Base-by-base conservation (phyloP, 495 filamentous ascomycete genomes). In the Aspergillus taichungensis region DNA sequence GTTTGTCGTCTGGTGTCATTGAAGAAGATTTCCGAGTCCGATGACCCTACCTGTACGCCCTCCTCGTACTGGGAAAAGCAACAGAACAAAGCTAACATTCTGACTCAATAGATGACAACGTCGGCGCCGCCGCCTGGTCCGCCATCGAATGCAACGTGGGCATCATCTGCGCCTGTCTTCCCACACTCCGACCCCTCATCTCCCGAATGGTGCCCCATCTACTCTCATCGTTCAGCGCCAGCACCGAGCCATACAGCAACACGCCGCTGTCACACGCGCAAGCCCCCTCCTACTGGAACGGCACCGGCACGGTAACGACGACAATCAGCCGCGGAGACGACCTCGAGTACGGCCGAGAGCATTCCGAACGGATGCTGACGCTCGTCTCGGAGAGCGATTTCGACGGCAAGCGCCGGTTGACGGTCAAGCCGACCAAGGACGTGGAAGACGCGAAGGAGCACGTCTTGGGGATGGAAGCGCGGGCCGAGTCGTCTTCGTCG, bases 131-230 rank as follows among this genome's bases (percentile, higher is more conserved):
- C 0, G 73, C 71, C 45, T 96, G 88, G 88, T 89, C 85, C 29
- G 83, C 84, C n/a, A 75, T 96, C 43, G 90, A 95, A 68, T 88
- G 92, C 62, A 89, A 94, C 57, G 72, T 71, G 0, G 80, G 87
- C n/a, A 92, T 95, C 52, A 83, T 89, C 49, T 91, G 86, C 54
- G 88, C 84, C 42, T 95, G 87, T 54, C 78, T 94, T 11, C 90
- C 90, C 8, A 91, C 84, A 1, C 67, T 95, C 28, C 94, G 92
- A 50, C 89, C 90, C 5, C 70, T 95, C 10, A 71, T 88, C 45
- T 61, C 67, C n/a, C 59, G 51, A 3, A 24, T 71, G 32, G 41
- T 66, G 8, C 67, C 65, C 0, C 56, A 59, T 27, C 46, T 71
- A 8, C 46, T 67, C 8, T 59, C 63, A 5, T 59, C 60, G 3